Evolutionary conservation across 2,329 filamentous ascomycete genomes (phyloP).

Genomic region (Ophiosphaerella korrae): DNA sequence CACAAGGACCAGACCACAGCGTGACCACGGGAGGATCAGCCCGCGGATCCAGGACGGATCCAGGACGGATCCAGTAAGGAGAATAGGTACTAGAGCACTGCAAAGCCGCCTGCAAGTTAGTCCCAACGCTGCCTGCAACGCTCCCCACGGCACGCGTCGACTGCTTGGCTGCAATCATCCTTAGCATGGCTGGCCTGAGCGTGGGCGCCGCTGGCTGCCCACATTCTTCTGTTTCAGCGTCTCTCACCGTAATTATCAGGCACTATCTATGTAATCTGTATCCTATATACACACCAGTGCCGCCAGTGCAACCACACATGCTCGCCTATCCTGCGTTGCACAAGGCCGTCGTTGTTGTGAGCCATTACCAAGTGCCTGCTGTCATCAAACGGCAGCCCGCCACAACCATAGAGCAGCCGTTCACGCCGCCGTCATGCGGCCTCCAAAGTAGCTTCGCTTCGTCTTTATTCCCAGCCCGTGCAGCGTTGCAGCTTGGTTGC

Average conservation of each 20-base stretch:
- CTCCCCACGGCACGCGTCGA: too few species aligned
- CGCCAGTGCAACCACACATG: too few species aligned
- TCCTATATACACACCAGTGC: too few species aligned
- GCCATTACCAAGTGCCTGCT: background rate
- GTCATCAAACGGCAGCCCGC: too few species aligned
- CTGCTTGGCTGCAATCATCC: too few species aligned
- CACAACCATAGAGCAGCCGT: background rate
- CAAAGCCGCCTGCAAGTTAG: background rate
- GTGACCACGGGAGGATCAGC: slow-evolving; percentile 5
- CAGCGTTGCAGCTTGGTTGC: slow-evolving; percentile 11
- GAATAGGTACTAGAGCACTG: background rate
- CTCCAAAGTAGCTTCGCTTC: background rate
- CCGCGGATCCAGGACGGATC: slow-evolving; percentile 5
- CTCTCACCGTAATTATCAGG: background rate
- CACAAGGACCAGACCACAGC: slow-evolving; percentile 7
- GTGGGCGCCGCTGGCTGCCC: background rate
- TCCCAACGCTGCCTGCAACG: too few species aligned
- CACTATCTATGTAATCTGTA: too few species aligned
- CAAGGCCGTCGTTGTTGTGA: background rate
- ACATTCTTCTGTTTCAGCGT: slow-evolving; percentile 10
- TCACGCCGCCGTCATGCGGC: slow-evolving; percentile 21
- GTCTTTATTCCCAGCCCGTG: background rate
- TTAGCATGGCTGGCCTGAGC: background rate
- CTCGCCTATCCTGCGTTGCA: too few species aligned
- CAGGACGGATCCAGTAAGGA: slow-evolving; percentile 1